phyloP scores from a whole-genome alignment of 1,284 basidiomycete species.

The Cryptococcus sp. region DNA sequence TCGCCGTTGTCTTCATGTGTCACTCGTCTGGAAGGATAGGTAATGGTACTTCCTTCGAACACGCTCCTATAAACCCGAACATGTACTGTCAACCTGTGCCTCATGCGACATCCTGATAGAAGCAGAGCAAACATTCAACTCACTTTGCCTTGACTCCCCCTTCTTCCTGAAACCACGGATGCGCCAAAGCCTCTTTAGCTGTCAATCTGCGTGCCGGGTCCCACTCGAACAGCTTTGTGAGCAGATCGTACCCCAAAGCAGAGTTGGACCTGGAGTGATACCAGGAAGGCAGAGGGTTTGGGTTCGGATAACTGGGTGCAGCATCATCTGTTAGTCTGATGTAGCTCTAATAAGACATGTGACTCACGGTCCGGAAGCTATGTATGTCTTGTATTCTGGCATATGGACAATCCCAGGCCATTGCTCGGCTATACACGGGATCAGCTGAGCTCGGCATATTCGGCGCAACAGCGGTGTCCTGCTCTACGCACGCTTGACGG shows the following conservation, averaged over 20 bases:
- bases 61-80: conserved; percentile 37
- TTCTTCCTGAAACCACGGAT: conserved; percentile 61
- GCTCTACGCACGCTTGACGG: conserved; percentile 69
- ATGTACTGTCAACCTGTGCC: not conserved
- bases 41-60: conserved; percentile 50
- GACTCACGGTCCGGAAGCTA: conserved; percentile 71
- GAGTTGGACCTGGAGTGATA: conserved; percentile 63
- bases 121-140: conserved; percentile 13
- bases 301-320: conserved; percentile 14
- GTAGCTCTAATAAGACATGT: conserved; percentile 1
- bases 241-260: conserved; percentile 70
- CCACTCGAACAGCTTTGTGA: conserved; percentile 80
- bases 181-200: conserved; percentile 75
- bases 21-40: conserved; percentile 56
- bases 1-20: conserved; percentile 59
- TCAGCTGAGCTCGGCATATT: not conserved
- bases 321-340: not conserved
- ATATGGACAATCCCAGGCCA: conserved; percentile 88
- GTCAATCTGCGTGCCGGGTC: conserved; percentile 86
- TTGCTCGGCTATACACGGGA: conserved; percentile 58
- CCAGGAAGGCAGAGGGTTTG: conserved; percentile 60
- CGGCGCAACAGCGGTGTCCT: not conserved
- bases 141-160: conserved; percentile 52
- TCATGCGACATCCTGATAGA: not conserved
- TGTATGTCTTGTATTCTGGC: conserved; percentile 84